Base-by-base conservation (phyloP, 345 rosid genomes). In the Salix exigua region DNA sequence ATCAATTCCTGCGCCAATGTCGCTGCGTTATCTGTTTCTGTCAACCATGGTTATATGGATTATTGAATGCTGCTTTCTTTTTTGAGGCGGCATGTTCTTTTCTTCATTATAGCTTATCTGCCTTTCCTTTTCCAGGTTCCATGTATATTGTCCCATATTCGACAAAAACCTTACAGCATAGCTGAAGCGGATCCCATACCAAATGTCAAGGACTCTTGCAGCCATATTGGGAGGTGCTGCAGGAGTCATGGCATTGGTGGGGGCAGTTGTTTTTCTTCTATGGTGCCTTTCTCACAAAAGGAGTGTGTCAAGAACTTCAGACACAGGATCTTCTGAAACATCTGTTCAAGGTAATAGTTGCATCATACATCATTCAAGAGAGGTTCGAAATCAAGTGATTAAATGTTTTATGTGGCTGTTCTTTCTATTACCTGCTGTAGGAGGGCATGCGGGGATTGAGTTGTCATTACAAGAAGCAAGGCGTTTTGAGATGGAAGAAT, bases 211-310 rank as follows among this genome's bases (percentile, higher is more conserved):
- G 87, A 72, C 76, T 88, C 94, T 89, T 88, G 93, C 93, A 84
- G 93, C 89, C 78, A 82, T 89, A 86, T 71, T 90, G 78, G 99
- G 99, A 81, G 93, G 94, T 86, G 97, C 90, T 91, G 92, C 90
- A 83, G 99, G 99, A 93, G 91, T 93, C 87, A 83, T 91, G 87
- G 88, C 91, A 85, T 87, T 95, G 80, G 84, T 88, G 83, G 91
- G 86, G 78, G 76, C 89, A 38, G 79, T 83, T 53, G 70, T 82
- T 79, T 82, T 88, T 66, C 73, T 90, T 71, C 19, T 91, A 17
- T 94, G 93, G 95, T 92, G 86, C 74, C 69, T 90, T 68, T 88
- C 62, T 85, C 88, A 53, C 70, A 85, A 82, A 73, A 83, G 70
- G 68, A 87, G 78, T 66, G 77, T 74, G 30, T 89, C 94, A 1